These are phyloP conservation scores for Curvularia spicifera DNA, from an alignment of 2,329 filamentous ascomycete genomes.

Conservation along the genomic window DNA sequence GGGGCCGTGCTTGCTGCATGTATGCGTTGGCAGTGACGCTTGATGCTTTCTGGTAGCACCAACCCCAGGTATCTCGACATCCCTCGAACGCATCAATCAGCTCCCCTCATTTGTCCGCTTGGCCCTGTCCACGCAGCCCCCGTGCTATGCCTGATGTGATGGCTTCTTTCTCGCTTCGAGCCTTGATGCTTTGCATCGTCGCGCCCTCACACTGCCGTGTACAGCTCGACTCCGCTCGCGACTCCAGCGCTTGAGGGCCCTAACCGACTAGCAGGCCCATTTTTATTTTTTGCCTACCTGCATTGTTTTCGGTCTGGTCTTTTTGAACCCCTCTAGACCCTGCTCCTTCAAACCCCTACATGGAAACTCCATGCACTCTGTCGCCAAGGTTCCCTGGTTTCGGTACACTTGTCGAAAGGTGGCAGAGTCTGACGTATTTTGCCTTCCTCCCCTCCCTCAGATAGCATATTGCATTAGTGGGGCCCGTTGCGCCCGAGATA, in stretches of 20 bases:
- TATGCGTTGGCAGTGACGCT: slow-evolving; percentile 30
- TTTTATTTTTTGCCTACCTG: slow-evolving; percentile 27
- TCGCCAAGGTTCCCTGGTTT: slow-evolving; percentile 40
- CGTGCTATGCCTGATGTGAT: slow-evolving; percentile 45
- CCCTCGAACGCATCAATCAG: slow-evolving; percentile 48
- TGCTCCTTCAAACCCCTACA: slow-evolving; percentile 14
- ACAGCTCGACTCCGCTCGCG: slow-evolving; percentile 45
- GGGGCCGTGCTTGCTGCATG: slow-evolving; percentile 50
- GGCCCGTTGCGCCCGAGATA: slow-evolving; percentile 35
- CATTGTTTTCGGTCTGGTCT: slow-evolving; percentile 27
- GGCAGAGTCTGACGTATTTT: slow-evolving; percentile 44
- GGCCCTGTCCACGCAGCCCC: slow-evolving; percentile 34
- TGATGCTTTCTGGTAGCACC: slow-evolving; percentile 44
- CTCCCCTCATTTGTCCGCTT: slow-evolving; percentile 29
- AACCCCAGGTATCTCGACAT: slow-evolving; percentile 44
- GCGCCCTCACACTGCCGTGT: slow-evolving; percentile 46
- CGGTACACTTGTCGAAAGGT: slow-evolving; percentile 38
- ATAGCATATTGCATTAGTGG: slow-evolving; percentile 45
- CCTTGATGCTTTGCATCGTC: slow-evolving; percentile 44
- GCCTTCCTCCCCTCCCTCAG: slow-evolving; percentile 34
- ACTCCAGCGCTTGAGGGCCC: slow-evolving; percentile 44
- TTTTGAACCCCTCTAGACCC: slow-evolving; percentile 36
- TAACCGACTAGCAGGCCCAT: slow-evolving; percentile 34
- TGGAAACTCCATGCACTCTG: slow-evolving; percentile 30
- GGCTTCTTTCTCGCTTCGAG: slow-evolving; percentile 39